phyloP scores from a whole-genome alignment of 2,329 filamentous ascomycete genomes.

The Trichophyton equinum region DNA sequence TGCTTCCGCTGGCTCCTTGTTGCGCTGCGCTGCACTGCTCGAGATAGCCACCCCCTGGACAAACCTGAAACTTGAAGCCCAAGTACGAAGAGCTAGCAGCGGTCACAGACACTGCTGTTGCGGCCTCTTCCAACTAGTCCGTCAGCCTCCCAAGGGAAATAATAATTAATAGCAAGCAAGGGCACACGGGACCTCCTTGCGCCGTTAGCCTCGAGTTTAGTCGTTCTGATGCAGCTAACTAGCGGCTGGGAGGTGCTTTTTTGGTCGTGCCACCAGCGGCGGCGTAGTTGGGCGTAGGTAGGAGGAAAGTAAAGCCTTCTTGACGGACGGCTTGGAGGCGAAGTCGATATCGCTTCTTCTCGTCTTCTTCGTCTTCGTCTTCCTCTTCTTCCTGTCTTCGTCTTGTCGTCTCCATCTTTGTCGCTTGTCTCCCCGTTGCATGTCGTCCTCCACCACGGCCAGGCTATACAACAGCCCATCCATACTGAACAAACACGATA shows the following conservation, averaged over 20 bases:
- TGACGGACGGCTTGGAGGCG: background rate
- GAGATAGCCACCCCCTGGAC: background rate
- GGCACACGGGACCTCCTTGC: constrained; percentile 1
- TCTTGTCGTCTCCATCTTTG: background rate
- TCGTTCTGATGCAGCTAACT: background rate
- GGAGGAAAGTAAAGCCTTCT: background rate
- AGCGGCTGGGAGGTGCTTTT: background rate
- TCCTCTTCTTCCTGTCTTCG: background rate
- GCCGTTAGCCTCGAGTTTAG: background rate
- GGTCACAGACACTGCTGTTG: background rate
- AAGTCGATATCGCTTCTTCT: background rate
- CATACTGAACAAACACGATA: background rate
- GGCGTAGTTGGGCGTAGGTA: background rate
- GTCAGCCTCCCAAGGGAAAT: background rate
- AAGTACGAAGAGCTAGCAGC: background rate
- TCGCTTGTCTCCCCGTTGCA: background rate
- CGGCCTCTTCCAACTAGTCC: background rate
- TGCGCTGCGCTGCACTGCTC: no score
- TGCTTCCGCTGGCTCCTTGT: no score
- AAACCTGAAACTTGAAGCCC: background rate
- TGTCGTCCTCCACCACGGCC: background rate
- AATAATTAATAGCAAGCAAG: background rate
- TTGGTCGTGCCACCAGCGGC: background rate
- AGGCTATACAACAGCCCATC: background rate
- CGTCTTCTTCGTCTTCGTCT: background rate